A percentile compares a stretch with the other conserved stretches of the same genome.
Evolutionary conservation across 2,329 filamentous ascomycete genomes (phyloP).

Genomic region (Botrytis sinoallii): DNA sequence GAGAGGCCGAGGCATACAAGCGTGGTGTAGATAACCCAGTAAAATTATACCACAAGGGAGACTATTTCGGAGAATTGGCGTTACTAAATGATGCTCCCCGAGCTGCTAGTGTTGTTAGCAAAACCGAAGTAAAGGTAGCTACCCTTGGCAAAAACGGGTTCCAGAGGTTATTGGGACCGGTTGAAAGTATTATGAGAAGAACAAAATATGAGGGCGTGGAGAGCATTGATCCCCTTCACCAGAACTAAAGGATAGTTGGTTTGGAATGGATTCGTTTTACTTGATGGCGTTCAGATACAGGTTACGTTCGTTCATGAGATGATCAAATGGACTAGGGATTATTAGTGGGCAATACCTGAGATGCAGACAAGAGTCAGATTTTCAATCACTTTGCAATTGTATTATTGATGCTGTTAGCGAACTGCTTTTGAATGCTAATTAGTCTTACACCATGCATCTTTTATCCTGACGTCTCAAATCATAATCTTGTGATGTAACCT

Average conservation of each 20-base stretch:
- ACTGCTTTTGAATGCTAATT: slow-evolving; percentile 18
- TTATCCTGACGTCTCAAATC: not conserved
- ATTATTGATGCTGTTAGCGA: slow-evolving; percentile 13
- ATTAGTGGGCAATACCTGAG: slow-evolving; percentile 33
- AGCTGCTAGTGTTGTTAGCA: slow-evolving; percentile 81
- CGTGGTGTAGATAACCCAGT: slow-evolving; percentile 67
- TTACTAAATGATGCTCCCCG: slow-evolving; percentile 90
- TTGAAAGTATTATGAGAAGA: slow-evolving; percentile 91
- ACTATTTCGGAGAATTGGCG: slow-evolving; percentile 96
- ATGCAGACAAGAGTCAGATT: slow-evolving; percentile 26
- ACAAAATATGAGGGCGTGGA: slow-evolving; percentile 60
- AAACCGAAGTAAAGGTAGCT: slow-evolving; percentile 88
- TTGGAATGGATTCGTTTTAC: slow-evolving; percentile 23
- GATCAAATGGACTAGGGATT: slow-evolving; percentile 29
- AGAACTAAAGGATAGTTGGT: slow-evolving; percentile 29
- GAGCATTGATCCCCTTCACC: slow-evolving; percentile 63
- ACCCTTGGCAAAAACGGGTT: slow-evolving; percentile 92
- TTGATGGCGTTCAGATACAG: slow-evolving; percentile 34
- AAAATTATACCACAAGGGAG: slow-evolving; percentile 82
- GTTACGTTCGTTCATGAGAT: slow-evolving; percentile 35
- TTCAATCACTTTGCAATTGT: slow-evolving; percentile 23
- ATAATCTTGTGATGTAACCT: not conserved
- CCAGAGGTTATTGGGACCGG: slow-evolving; percentile 85
- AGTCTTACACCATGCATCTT: slow-evolving; percentile 12
- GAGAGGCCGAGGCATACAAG: slow-evolving; percentile 84